These are phyloP conservation scores for Arctium lappa DNA, from an alignment of 129 eudicot genomes.

Conservation along the genomic window DNA sequence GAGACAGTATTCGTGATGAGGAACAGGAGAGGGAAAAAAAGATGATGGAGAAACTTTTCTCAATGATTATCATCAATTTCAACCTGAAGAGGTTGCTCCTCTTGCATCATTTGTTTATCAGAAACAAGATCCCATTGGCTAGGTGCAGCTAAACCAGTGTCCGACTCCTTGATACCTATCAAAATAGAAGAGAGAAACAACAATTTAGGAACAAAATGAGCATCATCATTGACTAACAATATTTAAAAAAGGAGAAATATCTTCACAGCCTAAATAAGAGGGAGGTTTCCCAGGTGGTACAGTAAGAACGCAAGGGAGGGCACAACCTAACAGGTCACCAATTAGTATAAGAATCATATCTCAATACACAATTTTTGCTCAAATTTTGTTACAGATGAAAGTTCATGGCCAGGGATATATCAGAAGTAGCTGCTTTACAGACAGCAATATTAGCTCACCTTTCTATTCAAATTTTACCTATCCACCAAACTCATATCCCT, in stretches of 20 bases:
- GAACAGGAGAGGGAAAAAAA: not conserved
- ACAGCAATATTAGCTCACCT: too few relatives aligned
- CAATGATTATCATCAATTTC: not conserved
- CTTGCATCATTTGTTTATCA: constrained; percentile 99
- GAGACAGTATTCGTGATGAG: not conserved
- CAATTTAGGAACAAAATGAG: constrained; percentile 2
- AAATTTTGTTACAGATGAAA: too few relatives aligned
- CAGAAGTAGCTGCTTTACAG: too few relatives aligned
- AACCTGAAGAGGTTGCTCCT: constrained; percentile 99
- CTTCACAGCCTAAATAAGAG: not conserved
- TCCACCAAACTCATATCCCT: too few relatives aligned
- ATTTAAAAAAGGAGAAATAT: not conserved
- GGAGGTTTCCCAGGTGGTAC: not conserved
- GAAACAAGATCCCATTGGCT: constrained; percentile 99
- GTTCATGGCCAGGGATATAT: too few relatives aligned
- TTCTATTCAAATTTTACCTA: too few relatives aligned
- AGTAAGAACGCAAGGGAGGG: not conserved
- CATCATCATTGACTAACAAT: not conserved
- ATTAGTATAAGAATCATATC: too few relatives aligned
- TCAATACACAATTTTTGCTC: too few relatives aligned
- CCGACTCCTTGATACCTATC: constrained; percentile 93
- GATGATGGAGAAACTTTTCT: not conserved
- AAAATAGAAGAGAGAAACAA: not conserved
- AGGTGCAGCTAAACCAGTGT: constrained; percentile 98
- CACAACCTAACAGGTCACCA: not conserved